Base-by-base conservation (phyloP, 768 basidiomycete genomes). In the Peribolospora baueri region DNA sequence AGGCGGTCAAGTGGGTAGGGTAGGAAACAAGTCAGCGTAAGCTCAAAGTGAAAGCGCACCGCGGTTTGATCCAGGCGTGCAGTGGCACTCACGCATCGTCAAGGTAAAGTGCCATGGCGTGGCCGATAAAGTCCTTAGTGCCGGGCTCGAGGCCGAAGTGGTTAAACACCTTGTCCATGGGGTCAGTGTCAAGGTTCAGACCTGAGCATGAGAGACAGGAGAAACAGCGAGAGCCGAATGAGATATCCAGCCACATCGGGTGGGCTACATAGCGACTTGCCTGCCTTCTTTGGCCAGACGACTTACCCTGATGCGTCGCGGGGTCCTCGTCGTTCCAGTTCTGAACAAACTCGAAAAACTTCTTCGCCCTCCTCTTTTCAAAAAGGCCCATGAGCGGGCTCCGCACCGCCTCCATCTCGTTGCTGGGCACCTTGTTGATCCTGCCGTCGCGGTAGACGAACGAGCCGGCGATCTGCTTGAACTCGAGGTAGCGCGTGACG, bases 381-480 rank as follows among this genome's bases (percentile, higher is more conserved):
- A 97, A 97, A 45, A 97, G 71, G n/a, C 93, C 93, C 90, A 98
- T 97, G 63, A 98, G 73, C 42, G 88, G 83, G 63, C 84, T 87
- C 69, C 71, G 81, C 56, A 95, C 82, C 7, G 93, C 93, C 72
- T 98, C 93, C 73, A 90, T 80, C 72, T 97, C 90, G 5, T 87
- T 95, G 64, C 82, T 82, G 41, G 93, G 93, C 7, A 98, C 93
- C 70, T 98, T 98, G 58, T 84, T 86, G 70, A 98, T 93, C 70
- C 70, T 83, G 52, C 88, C 87, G 68, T 97, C 91, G 54, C 91
- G 81, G 68, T 88, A 95, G 57, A 98, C 93, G 69, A 82, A 98
- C 66, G 84, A 88, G 54, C 91, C 93, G 0, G 93, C 87, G 69
- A 98, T 95, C 72, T 95, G 91, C 74, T 97, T 98, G 75, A 98